phyloP scores from a whole-genome alignment of 148 eudicot genomes.

The Arctostaphylos glauca region DNA sequence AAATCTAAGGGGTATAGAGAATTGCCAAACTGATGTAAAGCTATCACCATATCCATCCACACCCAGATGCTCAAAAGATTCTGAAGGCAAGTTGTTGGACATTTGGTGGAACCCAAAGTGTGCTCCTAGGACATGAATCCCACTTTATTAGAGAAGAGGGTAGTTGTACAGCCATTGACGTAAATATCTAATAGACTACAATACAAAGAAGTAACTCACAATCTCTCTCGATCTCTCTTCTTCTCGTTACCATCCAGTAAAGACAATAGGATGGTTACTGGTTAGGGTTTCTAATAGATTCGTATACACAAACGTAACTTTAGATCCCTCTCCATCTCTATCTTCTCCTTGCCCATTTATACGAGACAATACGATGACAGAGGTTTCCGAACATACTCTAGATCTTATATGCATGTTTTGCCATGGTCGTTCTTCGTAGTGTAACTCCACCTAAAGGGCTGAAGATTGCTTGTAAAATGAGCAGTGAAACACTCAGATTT shows the following conservation, averaged over 20 bases:
- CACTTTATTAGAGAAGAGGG: neutral
- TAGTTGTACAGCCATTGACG: neutral
- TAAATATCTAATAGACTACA: neutral
- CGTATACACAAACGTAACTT: neutral
- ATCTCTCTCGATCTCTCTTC: neutral
- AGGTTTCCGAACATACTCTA: neutral
- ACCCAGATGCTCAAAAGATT: neutral
- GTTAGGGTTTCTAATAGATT: neutral
- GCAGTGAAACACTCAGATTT: neutral
- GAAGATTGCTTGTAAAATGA: neutral
- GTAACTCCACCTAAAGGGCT: neutral
- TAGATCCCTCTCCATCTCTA: neutral
- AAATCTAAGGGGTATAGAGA: no score
- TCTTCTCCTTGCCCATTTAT: neutral
- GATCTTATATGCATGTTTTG: neutral
- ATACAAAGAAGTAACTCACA: neutral
- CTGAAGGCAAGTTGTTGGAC: neutral
- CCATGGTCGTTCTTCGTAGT: neutral
- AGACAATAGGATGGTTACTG: neutral
- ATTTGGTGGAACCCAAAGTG: neutral
- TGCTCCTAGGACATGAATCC: neutral
- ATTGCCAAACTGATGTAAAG: neutral
- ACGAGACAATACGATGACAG: neutral
- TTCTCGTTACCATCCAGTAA: neutral
- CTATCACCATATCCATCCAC: neutral